phyloP scores from a whole-genome alignment of 2,329 filamentous ascomycete genomes.

The Neoscytalidium dimidiatum region DNA sequence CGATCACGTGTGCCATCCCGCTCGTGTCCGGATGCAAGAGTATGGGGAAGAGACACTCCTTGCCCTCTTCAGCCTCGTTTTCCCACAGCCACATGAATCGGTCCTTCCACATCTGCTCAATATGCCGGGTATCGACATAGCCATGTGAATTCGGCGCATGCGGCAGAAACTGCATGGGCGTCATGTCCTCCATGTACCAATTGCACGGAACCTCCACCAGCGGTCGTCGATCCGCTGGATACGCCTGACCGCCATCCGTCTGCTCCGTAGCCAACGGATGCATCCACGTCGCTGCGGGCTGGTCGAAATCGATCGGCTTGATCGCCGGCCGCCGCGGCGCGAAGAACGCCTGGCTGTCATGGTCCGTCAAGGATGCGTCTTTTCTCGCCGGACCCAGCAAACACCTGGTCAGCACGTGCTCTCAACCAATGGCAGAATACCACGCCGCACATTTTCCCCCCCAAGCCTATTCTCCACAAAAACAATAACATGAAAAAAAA shows the following conservation, averaged over 20 bases:
- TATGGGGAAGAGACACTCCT: conserved; percentile 51
- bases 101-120: conserved; percentile 64
- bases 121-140: conserved; percentile 58
- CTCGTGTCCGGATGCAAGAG: conserved; percentile 61
- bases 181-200: conserved; percentile 57
- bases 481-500: conserved; percentile 18
- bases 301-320: conserved; percentile 42
- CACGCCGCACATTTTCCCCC: conserved; percentile 5
- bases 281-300: conserved; percentile 46
- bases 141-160: conserved; percentile 56
- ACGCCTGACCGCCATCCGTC: conserved; percentile 18
- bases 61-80: conserved; percentile 33
- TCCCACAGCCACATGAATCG: conserved; percentile 58
- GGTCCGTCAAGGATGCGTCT: conserved; percentile 53
- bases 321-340: conserved; percentile 47
- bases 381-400: too few species aligned
- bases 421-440: not conserved
- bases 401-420: not conserved
- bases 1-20: conserved; percentile 63
- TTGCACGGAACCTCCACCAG: conserved; percentile 53
- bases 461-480: not conserved
- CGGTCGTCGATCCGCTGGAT: conserved; percentile 27
- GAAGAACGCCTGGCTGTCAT: conserved; percentile 54
- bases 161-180: conserved; percentile 50
- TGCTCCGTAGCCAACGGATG: conserved; percentile 34